Evolutionary conservation across 1,139 yeast genomes (phyloP).

Genomic region (Petasospora rhodanensis): DNA sequence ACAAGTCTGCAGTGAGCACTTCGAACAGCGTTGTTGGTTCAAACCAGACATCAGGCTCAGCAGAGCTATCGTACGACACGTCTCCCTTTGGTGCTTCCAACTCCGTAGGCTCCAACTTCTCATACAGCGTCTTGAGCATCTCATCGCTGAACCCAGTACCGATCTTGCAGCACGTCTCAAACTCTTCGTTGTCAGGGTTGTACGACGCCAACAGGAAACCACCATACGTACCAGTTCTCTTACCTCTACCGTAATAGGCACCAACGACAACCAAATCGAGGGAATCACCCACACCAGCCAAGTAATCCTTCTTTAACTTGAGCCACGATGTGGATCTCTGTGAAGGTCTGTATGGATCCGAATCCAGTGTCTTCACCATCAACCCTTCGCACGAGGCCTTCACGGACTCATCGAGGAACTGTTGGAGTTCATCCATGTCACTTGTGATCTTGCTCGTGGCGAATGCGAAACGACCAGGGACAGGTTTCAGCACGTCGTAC

Average conservation of each 20-base stretch:
- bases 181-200: conserved; percentile 85
- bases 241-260: conserved; percentile 91
- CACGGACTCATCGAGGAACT: conserved; percentile 84
- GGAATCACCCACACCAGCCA: conserved; percentile 94
- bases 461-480: conserved; percentile 75
- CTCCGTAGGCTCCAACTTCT: conserved; percentile 64
- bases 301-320: conserved; percentile 87
- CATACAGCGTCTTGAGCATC: conserved; percentile 55
- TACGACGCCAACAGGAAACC: conserved; percentile 89
- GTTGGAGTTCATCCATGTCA: conserved; percentile 73
- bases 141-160: conserved; percentile 98
- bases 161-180: conserved; percentile 91
- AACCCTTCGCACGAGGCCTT: conserved; percentile 92
- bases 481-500: conserved; percentile 49
- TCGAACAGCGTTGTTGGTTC: conserved; percentile 87
- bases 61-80: conserved; percentile 64
- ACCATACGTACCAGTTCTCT: conserved; percentile 91
- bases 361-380: conserved; percentile 88
- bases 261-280: conserved; percentile 92
- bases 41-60: conserved; percentile 93
- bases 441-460: conserved; percentile 75
- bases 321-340: conserved; percentile 95
- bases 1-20: conserved; percentile 89
- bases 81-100: conserved; percentile 64
- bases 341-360: conserved; percentile 88